Base-by-base conservation (phyloP, 179 eudicot genomes). In the Beta corolliflora region DNA sequence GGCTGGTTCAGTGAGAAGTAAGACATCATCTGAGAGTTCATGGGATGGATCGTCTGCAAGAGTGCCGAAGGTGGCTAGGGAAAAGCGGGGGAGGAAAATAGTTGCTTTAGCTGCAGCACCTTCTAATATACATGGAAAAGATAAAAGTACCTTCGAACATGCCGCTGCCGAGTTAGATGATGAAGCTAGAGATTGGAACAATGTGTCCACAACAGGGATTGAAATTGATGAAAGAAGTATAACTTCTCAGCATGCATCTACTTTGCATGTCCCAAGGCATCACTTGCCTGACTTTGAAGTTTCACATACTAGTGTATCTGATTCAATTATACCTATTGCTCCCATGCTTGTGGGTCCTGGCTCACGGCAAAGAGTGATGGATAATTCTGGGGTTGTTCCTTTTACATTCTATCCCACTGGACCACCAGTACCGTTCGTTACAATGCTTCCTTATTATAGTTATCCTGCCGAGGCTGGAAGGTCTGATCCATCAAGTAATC, bases 371-470 rank as follows among this genome's bases (percentile, higher is more conserved):
- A 83, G 31, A 29, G 31, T 29, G 31, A 29, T 29, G 31, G 31
- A 29, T 29, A 29, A 29, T 29, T 29, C 31, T 29, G 31, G 31
- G 31, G 31, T 29, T 29, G 31, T 36, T 36, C 41, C 41, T 36
- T 36, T 80, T 55, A 81, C 91, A 72, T 95, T 95, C 83, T 92
- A 90, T 84, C 95, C 98, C 8, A 86, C 98, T 12, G 99, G 99
- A 23, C 98, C 99, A 36, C 99, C 97, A 5, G 93, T 95, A 70
- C 99, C 98, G 13, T 93, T 93, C 81, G 52, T 95, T 41, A 91
- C 98, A 10, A 90, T 95, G 98, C 90, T 95, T 80, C 96, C 41
- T 36, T 36, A 36, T 36, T 36, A 36, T 36, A 3, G 88, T 81
- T 52, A 81, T 52, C 91, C 90, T 64, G 64, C 88, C 53, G 92